Percentiles rank a stretch among this genome's conserved stretches.
phyloP scores from a whole-genome alignment of 352 stramenopile species.

The Thalassiosira hispida region DNA sequence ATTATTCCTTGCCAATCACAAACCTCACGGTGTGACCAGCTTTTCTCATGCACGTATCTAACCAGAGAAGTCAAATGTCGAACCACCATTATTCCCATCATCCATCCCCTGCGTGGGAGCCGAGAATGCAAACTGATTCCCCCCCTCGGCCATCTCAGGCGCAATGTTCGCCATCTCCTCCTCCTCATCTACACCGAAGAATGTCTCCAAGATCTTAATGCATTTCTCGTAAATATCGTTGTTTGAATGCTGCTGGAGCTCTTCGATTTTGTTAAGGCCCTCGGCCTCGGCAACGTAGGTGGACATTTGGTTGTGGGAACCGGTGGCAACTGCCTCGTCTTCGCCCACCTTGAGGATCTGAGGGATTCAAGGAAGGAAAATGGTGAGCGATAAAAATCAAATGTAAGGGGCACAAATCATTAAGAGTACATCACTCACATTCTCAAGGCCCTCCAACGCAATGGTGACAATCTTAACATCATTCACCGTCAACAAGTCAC shows the following conservation, averaged over 20 bases:
- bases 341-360: slow-evolving; percentile 93
- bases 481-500: slow-evolving; percentile 94
- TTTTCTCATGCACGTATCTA: too few species aligned
- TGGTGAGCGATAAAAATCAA: too few species aligned
- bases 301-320: slow-evolving; percentile 94
- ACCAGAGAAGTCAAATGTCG: slow-evolving; percentile 56
- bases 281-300: slow-evolving; percentile 94
- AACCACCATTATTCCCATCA: slow-evolving; percentile 21
- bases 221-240: slow-evolving; percentile 93
- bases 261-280: slow-evolving; percentile 96
- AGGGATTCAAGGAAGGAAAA: neutral
- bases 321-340: slow-evolving; percentile 88
- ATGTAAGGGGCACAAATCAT: too few species aligned
- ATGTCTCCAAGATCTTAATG: slow-evolving; percentile 95
- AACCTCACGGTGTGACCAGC: neutral
- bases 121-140: slow-evolving; percentile 81
- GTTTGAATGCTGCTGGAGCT: slow-evolving; percentile 96
- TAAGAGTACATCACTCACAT: slow-evolving; percentile 73
- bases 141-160: slow-evolving; percentile 69
- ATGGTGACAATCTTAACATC: slow-evolving; percentile 99
- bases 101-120: slow-evolving; percentile 47
- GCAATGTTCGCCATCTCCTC: slow-evolving; percentile 89
- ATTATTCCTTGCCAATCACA: neutral
- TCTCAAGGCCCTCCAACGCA: slow-evolving; percentile 97
- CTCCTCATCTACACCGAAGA: slow-evolving; percentile 97